These are phyloP conservation scores for Alternaria brassicicola DNA, from an alignment of 2,329 filamentous ascomycete genomes.

Conservation along the genomic window DNA sequence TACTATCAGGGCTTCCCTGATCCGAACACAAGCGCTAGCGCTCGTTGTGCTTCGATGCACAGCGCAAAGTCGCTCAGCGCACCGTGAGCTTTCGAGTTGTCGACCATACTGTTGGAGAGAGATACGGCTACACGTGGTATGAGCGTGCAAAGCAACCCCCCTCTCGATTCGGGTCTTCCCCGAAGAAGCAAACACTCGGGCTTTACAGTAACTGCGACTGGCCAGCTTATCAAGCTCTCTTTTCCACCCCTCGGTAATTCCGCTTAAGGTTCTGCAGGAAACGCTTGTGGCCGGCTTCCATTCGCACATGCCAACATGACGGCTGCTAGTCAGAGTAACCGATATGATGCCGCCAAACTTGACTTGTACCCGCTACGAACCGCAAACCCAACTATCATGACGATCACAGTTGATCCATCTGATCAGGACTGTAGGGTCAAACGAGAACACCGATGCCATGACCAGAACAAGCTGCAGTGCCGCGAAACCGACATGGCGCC, in stretches of 20 bases:
- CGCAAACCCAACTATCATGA: neutral
- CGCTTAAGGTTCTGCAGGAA: constrained; percentile 5
- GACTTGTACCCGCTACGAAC: neutral
- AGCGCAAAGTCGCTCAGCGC: constrained; percentile 4
- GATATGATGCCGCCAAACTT: constrained; percentile 11
- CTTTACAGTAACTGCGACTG: constrained; percentile 12
- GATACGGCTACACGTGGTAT: constrained; percentile 38
- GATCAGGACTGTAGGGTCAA: neutral
- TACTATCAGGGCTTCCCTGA: constrained; percentile 19
- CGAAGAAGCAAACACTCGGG: constrained; percentile 18
- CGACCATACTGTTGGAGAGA: constrained; percentile 18
- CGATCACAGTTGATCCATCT: constrained; percentile 4
- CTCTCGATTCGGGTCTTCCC: constrained; percentile 4
- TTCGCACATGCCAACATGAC: constrained; percentile 5
- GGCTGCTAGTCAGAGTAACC: constrained; percentile 7
- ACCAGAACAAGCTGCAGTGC: constrained; percentile 5
- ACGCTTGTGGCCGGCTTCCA: constrained; percentile 11
- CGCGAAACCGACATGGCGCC: constrained; percentile 4
- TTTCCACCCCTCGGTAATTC: constrained; percentile 10
- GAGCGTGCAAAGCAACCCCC: constrained; percentile 21
- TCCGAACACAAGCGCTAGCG: constrained; percentile 12
- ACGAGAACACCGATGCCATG: neutral
- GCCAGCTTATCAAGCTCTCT: constrained; percentile 18
- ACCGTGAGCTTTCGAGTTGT: constrained; percentile 7
- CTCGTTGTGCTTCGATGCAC: constrained; percentile 7